phyloP scores from a whole-genome alignment of 2,329 filamentous ascomycete genomes.

The Monosporascus sp. region DNA sequence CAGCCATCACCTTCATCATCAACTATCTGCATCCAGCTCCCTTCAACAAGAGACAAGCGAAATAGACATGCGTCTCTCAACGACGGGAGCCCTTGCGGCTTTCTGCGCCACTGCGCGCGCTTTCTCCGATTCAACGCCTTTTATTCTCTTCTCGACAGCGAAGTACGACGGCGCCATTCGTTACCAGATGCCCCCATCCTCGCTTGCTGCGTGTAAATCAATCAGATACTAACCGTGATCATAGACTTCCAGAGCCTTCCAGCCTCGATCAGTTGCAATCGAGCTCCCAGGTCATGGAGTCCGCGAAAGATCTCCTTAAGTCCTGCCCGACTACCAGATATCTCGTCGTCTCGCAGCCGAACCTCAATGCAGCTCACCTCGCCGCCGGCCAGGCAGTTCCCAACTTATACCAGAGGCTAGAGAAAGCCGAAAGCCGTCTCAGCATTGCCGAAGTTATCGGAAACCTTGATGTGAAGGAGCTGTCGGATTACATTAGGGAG shows the following conservation, averaged over 20 bases:
- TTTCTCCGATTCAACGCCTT: slow-evolving; percentile 83
- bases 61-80: slow-evolving; percentile 48
- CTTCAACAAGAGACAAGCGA: slow-evolving; percentile 1
- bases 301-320: slow-evolving; percentile 49
- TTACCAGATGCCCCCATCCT: background rate
- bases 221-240: slow-evolving; percentile 3
- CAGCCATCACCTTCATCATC: background rate
- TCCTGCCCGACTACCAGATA: slow-evolving; percentile 72
- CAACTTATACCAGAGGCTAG: slow-evolving; percentile 42
- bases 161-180: slow-evolving; percentile 51
- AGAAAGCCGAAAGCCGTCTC: slow-evolving; percentile 35
- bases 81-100: slow-evolving; percentile 46
- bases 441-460: slow-evolving; percentile 57
- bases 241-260: slow-evolving; percentile 25
- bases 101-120: slow-evolving; percentile 59
- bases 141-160: slow-evolving; percentile 80
- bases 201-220: background rate
- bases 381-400: slow-evolving; percentile 40
- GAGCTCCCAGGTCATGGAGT: slow-evolving; percentile 36
- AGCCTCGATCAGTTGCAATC: slow-evolving; percentile 45
- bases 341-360: slow-evolving; percentile 72
- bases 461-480: slow-evolving; percentile 34
- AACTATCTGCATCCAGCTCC: background rate
- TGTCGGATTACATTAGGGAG: slow-evolving; percentile 41
- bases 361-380: slow-evolving; percentile 67